Percentiles rank a stretch among this genome's conserved stretches.
Conservation (phyloP, 2,329 filamentous ascomycete genomes). For the Colletotrichum melonis region DNA sequence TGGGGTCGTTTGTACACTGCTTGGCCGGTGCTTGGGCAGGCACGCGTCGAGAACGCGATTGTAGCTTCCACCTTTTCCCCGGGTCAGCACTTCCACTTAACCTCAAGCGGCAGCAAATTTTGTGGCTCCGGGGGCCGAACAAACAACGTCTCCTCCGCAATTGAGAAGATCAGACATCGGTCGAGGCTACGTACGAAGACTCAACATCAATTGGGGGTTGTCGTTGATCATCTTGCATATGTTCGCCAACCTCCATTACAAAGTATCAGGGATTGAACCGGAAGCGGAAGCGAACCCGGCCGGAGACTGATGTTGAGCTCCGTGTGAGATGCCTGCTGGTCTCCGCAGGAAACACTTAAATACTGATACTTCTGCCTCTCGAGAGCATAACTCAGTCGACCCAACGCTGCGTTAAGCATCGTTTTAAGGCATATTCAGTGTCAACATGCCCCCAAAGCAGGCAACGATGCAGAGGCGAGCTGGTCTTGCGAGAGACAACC, state of each 20-base stretch:
- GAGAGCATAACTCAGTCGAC: not conserved
- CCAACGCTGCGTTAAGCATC: not conserved
- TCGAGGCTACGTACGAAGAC: not conserved
- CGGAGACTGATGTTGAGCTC: constrained; percentile 1
- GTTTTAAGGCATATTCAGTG: not conserved
- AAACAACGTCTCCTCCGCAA: constrained; percentile 3
- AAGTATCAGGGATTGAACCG: not conserved
- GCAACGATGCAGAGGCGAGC: constrained; percentile 2
- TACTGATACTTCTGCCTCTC: not conserved
- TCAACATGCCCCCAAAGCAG: constrained; percentile 1
- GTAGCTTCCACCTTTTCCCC: not conserved
- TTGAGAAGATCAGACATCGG: not conserved
- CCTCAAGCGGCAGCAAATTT: constrained; percentile 14
- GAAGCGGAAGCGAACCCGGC: not conserved
- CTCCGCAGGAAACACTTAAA: not conserved
- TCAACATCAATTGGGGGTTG: not conserved
- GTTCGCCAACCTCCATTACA: not conserved
- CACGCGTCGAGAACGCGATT: constrained; percentile 32
- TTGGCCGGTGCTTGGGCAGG: not conserved
- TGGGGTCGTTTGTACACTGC: constrained; percentile 15
- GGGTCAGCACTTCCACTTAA: constrained; percentile 9
- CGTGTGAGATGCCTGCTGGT: not conserved
- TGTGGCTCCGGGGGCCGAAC: not conserved
- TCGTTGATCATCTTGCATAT: not conserved
- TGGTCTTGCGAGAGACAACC: not conserved